phyloP scores from a whole-genome alignment of 306 rosid species.

The Prunus davidiana region DNA sequence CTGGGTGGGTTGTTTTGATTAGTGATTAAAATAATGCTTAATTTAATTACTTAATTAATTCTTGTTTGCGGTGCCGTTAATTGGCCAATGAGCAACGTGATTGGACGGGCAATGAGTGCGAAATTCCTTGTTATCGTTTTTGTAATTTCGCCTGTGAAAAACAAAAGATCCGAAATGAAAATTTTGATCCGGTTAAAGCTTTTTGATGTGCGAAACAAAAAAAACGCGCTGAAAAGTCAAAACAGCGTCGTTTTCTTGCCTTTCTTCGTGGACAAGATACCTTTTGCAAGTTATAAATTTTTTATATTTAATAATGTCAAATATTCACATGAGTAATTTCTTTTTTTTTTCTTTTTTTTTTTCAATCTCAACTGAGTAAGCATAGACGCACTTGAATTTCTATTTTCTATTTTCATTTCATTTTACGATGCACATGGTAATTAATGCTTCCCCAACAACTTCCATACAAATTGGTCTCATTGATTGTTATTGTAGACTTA shows the following conservation, averaged over 20 bases:
- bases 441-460: too few relatives aligned
- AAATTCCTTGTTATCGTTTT: not conserved
- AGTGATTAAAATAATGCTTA: not conserved
- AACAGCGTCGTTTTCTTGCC: not conserved
- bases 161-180: not conserved
- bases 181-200: not conserved
- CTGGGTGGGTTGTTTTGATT: not conserved
- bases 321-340: not conserved
- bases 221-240: not conserved
- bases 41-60: not conserved
- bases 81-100: conserved; percentile 2
- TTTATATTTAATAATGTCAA: not conserved
- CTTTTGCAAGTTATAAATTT: not conserved
- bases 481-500: too few relatives aligned
- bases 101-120: not conserved
- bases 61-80: not conserved
- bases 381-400: too few relatives aligned
- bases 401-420: too few relatives aligned
- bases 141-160: not conserved
- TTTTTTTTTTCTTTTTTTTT: not conserved
- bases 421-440: too few relatives aligned
- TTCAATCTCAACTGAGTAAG: not conserved
- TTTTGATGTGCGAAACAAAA: not conserved
- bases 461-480: too few relatives aligned
- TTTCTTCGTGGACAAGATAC: conserved; percentile 8